Base-by-base conservation (phyloP, 768 basidiomycete species). In the Boletales sp. region DNA sequence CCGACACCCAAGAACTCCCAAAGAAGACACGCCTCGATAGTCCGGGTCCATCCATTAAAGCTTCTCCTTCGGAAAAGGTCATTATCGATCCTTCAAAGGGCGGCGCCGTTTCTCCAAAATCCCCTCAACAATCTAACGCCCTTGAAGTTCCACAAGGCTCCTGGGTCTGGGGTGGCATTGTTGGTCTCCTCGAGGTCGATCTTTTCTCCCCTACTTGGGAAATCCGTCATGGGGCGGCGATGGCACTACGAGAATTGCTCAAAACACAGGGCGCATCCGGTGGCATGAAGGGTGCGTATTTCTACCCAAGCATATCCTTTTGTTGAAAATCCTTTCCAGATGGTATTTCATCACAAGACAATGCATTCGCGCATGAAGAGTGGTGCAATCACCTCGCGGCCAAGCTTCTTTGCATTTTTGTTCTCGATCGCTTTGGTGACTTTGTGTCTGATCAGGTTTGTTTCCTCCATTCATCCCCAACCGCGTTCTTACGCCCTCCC, bases 341-440 rank as follows among this genome's bases (percentile, higher is more conserved):
- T 51, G 77, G 75, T 41, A 53, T 74, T 17, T 72, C 79, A 3
- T 57, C 52, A 47, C 69, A 74, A 47, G 82, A 84, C 61, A 94
- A 94, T 57, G 75, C 77, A 17, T 66, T 73, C 37, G 75, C 75
- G 0, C 91, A 94, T 59, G 87, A 90, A 67, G 78, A 78, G 58
- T 95, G 93, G 93, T 92, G 90, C 67, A 94, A 94, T 53, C 83
- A 86, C 50, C 71, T 98, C 14, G 87, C 91, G 2, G 82, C 90
- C 10, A 87, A 87, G 57, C 80, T 96, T 44, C 79, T 98, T 3
- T 87, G 86, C 58, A 83, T 98, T 9, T 88, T 98, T 54, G 88
- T 95, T 31, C 75, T 97, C 21, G 96, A 99, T 66, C 84, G 96
- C n/a, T 99, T 99, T 60, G 93, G 94, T 3, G 96, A 99, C 69